Conservation (phyloP, 2,329 filamentous ascomycete genomes). For the Penicillium sp. region DNA sequence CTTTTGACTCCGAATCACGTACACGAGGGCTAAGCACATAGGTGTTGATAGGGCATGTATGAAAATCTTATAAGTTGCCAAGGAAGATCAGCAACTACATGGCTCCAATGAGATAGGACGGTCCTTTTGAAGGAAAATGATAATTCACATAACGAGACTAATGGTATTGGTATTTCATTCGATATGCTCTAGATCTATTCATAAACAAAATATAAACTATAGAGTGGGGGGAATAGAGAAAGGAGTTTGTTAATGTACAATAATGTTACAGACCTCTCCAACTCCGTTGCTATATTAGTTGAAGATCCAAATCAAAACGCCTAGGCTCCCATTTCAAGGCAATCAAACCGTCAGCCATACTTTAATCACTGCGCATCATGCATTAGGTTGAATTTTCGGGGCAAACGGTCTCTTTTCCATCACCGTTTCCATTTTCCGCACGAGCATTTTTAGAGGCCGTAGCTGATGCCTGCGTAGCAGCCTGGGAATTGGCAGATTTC, state of each 20-base stretch:
- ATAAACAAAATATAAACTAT: conserved; percentile 6
- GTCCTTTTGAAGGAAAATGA: too few relatives aligned
- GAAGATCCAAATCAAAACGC: conserved; percentile 7
- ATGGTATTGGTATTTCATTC: conserved; percentile 6
- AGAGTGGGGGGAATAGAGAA: conserved; percentile 11
- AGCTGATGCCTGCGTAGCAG: conserved; percentile 8
- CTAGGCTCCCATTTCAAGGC: not conserved
- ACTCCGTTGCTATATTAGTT: conserved; percentile 3
- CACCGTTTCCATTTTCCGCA: not conserved
- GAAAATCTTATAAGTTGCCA: too few relatives aligned
- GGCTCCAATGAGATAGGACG: too few relatives aligned
- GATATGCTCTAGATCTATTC: conserved; percentile 2
- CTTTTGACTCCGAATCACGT: too few relatives aligned
- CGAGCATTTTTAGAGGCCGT: not conserved
- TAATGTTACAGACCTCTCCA: conserved; percentile 9
- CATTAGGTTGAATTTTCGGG: not conserved
- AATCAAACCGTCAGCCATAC: not conserved
- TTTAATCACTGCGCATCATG: not conserved
- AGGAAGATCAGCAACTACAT: too few relatives aligned
- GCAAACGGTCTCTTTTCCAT: conserved; percentile 2
- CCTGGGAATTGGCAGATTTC: conserved; percentile 8
- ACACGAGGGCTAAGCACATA: too few relatives aligned
- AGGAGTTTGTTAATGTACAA: conserved; percentile 11
- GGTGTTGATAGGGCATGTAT: too few relatives aligned
- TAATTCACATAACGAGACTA: not conserved